A percentile compares a stretch with the other conserved stretches of the same genome.
Evolutionary conservation across 108 stramenopile species (phyloP).

Genomic region (Poteriospumella lacustris): DNA sequence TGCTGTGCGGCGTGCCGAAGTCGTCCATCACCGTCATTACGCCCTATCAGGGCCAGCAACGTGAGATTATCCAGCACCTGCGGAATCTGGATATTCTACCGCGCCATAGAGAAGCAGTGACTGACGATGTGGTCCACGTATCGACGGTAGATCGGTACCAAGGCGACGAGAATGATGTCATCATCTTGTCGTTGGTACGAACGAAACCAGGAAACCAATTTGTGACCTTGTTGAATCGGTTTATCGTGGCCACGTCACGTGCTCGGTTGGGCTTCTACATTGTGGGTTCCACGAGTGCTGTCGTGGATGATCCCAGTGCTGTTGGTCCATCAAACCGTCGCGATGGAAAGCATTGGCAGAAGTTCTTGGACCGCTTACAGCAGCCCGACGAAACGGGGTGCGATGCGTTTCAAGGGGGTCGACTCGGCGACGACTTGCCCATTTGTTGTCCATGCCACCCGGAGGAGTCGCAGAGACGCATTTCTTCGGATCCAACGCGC

Average conservation of each 20-base stretch:
- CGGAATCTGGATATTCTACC: background rate
- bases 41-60: conserved; percentile 19
- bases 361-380: background rate
- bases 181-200: conserved; percentile 23
- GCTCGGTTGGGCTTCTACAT: conserved; percentile 21
- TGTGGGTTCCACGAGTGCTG: background rate
- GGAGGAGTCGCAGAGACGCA: no score
- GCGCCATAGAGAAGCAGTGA: background rate
- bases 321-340: background rate
- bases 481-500: no score
- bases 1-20: conserved; percentile 15
- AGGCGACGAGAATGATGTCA: conserved; percentile 27
- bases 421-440: background rate
- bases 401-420: background rate
- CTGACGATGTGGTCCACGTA: background rate
- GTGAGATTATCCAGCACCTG: background rate
- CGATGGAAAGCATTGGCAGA: background rate
- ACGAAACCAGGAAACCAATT: conserved; percentile 15
- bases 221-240: conserved; percentile 15
- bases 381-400: background rate
- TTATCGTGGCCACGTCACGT: conserved; percentile 24
- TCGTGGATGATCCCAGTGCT: background rate
- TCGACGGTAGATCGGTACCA: conserved; percentile 28
- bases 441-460: conserved; percentile 2
- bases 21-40: conserved; percentile 18